phyloP scores from a whole-genome alignment of 805 yeast species.

The Hanseniaspora valbyensis region DNA sequence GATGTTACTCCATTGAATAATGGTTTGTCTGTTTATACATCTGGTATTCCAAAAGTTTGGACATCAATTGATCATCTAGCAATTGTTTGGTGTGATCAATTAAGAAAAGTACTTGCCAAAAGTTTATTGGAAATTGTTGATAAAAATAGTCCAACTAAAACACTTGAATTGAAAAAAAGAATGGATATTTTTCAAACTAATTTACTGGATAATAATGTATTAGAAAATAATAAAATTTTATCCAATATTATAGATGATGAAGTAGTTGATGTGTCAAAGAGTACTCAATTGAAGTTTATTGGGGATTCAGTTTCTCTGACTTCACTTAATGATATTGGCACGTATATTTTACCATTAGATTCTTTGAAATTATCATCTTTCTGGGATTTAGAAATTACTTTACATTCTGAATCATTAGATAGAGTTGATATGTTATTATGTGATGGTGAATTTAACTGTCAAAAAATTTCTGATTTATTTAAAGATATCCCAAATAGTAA shows the following conservation, averaged over 20 bases:
- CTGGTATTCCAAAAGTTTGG: slow-evolving; percentile 87
- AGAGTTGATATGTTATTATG: neutral
- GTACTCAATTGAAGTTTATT: neutral
- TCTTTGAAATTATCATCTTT: neutral
- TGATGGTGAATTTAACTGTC: neutral
- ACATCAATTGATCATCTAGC: slow-evolving; percentile 90
- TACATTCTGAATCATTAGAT: neutral
- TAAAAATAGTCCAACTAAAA: slow-evolving; percentile 35
- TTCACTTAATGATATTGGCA: neutral
- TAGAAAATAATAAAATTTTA: slow-evolving; percentile 1
- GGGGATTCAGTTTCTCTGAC: neutral
- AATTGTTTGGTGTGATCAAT: slow-evolving; percentile 90
- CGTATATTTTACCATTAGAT: neutral
- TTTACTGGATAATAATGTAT: slow-evolving; percentile 24
- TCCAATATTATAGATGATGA: neutral
- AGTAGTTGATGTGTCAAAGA: neutral
- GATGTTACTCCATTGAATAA: slow-evolving; percentile 29
- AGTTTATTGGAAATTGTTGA: slow-evolving; percentile 54
- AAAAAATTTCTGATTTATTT: slow-evolving; percentile 1
- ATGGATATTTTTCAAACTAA: slow-evolving; percentile 43
- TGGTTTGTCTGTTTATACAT: slow-evolving; percentile 74
- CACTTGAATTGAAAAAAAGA: slow-evolving; percentile 43
- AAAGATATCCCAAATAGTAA: slow-evolving; percentile 12
- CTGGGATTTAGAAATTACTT: neutral
- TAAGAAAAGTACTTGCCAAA: slow-evolving; percentile 52